Conservation (phyloP, 305 asterid species). For the Galium porrigens region DNA sequence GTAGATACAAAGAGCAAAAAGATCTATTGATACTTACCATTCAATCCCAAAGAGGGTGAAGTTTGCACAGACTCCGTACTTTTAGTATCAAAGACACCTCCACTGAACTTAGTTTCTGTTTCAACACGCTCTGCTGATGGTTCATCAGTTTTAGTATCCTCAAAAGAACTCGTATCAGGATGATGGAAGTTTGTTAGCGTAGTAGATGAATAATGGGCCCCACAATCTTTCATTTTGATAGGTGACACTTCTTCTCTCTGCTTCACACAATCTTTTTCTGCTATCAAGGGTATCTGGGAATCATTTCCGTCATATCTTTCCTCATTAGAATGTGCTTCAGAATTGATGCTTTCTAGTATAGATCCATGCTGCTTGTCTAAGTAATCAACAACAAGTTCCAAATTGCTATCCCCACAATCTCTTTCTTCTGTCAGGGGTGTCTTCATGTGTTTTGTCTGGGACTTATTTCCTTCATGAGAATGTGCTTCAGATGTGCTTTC, state of each 20-base stretch:
- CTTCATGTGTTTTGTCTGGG: not conserved
- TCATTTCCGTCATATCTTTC: not conserved
- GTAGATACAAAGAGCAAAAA: not conserved
- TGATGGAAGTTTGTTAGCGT: not conserved
- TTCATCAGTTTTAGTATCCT: not conserved
- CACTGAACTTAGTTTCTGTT: not conserved
- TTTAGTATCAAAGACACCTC: not conserved
- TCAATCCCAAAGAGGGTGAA: not conserved
- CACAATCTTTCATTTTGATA: not conserved
- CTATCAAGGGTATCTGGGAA: not conserved
- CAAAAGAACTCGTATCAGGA: not conserved
- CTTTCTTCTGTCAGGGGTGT: not conserved
- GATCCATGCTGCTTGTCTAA: not conserved
- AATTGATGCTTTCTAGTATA: not conserved
- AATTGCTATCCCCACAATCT: not conserved
- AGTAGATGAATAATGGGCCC: not conserved
- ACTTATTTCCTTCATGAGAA: not conserved
- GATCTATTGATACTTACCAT: not conserved
- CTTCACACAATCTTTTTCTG: no score
- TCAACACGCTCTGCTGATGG: slow-evolving; percentile 3
- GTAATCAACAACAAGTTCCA: not conserved
- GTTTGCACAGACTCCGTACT: not conserved
- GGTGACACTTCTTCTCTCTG: not conserved
- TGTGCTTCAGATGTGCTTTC: not conserved
- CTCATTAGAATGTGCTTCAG: not conserved